Percentiles rank a stretch among this genome's conserved stretches.
These are phyloP conservation scores for Pyrus bretschneideri DNA, from an alignment of 306 rosid species.

Conservation along the genomic window DNA sequence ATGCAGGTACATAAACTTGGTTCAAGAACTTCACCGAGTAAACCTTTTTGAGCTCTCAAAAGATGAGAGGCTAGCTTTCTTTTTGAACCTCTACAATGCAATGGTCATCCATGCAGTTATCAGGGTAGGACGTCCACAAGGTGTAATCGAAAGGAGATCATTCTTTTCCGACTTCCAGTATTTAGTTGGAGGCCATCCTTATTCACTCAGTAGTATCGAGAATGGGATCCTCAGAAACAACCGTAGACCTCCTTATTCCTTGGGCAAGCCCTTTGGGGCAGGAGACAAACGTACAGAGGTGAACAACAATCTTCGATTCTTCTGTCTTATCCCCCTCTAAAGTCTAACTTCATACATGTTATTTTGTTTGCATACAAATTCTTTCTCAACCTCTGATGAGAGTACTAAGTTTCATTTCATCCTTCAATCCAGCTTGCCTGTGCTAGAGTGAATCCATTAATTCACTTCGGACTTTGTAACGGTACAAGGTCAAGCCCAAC, in stretches of 20 bases:
- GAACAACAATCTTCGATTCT: not conserved
- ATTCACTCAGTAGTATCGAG: slow-evolving; percentile 50
- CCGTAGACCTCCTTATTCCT: slow-evolving; percentile 68
- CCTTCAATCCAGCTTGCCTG: slow-evolving; percentile 47
- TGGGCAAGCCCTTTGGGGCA: slow-evolving; percentile 57
- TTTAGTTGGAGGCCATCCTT: slow-evolving; percentile 73
- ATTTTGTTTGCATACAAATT: not conserved
- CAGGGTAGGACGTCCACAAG: slow-evolving; percentile 61
- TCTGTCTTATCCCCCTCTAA: not conserved
- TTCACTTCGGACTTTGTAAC: slow-evolving; percentile 82
- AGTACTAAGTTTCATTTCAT: not conserved
- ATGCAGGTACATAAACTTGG: slow-evolving; percentile 69
- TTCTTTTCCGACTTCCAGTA: slow-evolving; percentile 72
- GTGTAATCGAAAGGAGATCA: slow-evolving; percentile 68
- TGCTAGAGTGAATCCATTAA: slow-evolving; percentile 61
- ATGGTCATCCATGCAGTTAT: slow-evolving; percentile 86
- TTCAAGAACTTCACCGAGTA: slow-evolving; percentile 68
- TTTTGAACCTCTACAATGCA: slow-evolving; percentile 87
- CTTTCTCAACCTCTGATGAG: not conserved
- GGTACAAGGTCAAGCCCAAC: slow-evolving; percentile 85
- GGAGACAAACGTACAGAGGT: slow-evolving; percentile 77
- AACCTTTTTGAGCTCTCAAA: slow-evolving; percentile 54
- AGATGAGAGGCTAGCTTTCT: slow-evolving; percentile 72
- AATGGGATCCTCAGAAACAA: slow-evolving; percentile 87
- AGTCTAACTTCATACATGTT: not conserved